Evolutionary conservation across 2,329 filamentous ascomycete species (phyloP), one percentile per base, ranked within the genome.

Genomic region (Microsporum audouinii): DNA sequence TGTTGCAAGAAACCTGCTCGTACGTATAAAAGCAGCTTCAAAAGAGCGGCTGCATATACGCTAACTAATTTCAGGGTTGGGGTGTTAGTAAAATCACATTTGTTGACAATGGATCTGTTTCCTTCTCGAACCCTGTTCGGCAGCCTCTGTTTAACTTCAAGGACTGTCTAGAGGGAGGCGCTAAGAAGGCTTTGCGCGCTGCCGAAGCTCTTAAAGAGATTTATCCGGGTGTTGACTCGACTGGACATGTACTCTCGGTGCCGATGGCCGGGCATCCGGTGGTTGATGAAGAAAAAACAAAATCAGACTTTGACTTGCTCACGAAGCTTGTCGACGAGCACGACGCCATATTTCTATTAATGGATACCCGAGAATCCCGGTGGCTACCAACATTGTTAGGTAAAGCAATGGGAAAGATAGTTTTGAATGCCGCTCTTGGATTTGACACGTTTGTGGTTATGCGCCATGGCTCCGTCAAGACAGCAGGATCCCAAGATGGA

Each of bases 401-500:
- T 45, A 99, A 97, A 74, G 87, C 91, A 2, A 84, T 86, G 1
- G 88, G 88, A 38, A 99, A 99, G 77, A 89, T 97, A 65, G 92
- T 99, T 29, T 87, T 99, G 82, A 99, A 97, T 72, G 91, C 92
- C 5, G 94, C 94, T 1, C 81, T 99, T 2, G 94, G 94, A 0
- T 99, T 99, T 70, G 94, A 99, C 74, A 94, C 91, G 0, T 99
- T 89, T 68, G 91, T 99, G 1, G 91, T 96, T 39, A 97, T 99
- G 94, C 84, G 94, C 61, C 94, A 99, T 73, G 94, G 94, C 1
- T 80, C 89, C 4, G 82, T 84, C 66, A 78, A 79, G 2, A 72
- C 75, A 47, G 77, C 79, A 58, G 78, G 82, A 8, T 80, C 76
- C n/a, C 79, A 84, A 60, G 78, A 84, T 58, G 84, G 89, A 31